phyloP scores from a whole-genome alignment of 2,329 filamentous ascomycete species.

The Microcera coccophila region DNA sequence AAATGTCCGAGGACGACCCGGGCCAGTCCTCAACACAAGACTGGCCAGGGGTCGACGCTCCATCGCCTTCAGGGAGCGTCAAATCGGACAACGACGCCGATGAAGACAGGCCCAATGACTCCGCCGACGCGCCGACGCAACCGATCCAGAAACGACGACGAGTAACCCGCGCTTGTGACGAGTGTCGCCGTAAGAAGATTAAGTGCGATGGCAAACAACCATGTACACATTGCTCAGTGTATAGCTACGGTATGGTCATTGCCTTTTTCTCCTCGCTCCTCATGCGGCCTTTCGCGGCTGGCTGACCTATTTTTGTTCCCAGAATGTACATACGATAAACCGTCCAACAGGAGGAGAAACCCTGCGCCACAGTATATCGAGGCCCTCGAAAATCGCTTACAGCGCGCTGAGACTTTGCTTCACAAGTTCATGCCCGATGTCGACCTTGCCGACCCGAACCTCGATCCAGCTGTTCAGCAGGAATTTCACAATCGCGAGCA shows the following conservation, averaged over 20 bases:
- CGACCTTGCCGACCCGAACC: conserved; percentile 77
- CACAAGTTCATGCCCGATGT: conserved; percentile 78
- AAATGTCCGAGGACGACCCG: conserved; percentile 44
- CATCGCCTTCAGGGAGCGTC: conserved; percentile 41
- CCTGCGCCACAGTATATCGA: conserved; percentile 92
- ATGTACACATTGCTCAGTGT: conserved; percentile 94
- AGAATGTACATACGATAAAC: conserved; percentile 96
- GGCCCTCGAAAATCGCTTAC: conserved; percentile 75
- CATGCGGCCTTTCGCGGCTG: background rate
- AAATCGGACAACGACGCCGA: conserved; percentile 41
- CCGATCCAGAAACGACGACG: conserved; percentile 73
- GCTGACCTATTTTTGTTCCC: conserved; percentile 13
- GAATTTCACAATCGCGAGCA: conserved; percentile 58
- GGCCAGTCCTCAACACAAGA: conserved; percentile 33
- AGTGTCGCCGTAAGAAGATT: conserved; percentile 81
- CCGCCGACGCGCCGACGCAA: conserved; percentile 38
- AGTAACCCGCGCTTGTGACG: conserved; percentile 77
- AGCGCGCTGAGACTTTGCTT: conserved; percentile 76
- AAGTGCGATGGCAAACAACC: conserved; percentile 85
- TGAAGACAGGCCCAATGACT: conserved; percentile 31
- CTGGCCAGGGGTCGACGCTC: conserved; percentile 35
- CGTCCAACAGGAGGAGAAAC: conserved; percentile 85
- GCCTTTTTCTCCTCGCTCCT: conserved; percentile 3
- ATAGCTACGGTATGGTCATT: conserved; percentile 77
- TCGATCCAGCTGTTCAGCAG: conserved; percentile 73